Evolutionary conservation across 495 filamentous ascomycete species (phyloP), one percentile per base, ranked within the genome.

Genomic region (Penicillium maclennaniae): DNA sequence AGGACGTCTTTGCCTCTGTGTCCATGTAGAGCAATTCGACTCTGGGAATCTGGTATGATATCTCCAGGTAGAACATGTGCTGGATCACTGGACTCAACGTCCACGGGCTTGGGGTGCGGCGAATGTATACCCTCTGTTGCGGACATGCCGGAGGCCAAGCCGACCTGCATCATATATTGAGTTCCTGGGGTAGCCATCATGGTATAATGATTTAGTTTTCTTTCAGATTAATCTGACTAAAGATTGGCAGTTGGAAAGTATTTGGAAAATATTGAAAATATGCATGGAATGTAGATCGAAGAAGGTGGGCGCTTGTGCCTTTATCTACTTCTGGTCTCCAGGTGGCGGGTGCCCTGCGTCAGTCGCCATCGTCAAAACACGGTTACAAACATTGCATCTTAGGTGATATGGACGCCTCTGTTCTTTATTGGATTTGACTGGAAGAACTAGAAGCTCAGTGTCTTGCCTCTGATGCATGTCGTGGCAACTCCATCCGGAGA

Each of bases 61-160:
- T 56, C 50, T 15, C 38, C 45, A 0, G 61, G 61, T 4, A 67
- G 58, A 12, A 65, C 49, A 49, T 60, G 49, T n/a, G 54, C 46
- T 7, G 54, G 58, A 16, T 65, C 55, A 43, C 60, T 62, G 38
- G 47, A 38, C 17, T 55, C 42, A 4, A 60, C 53, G 20, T 70
- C 55, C 10, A 65, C 58, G 1, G 56, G 50, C 7, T 60, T 55
- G 1, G 59, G 61, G 28, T 68, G 67, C 43, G 58, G 58, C 5
- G 60, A 58, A 54, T 72, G 57, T 2, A 72, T 42, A 6, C 67
- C 63, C 43, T 68, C 63, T 31, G 60, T 65, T 12, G 69, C 58
- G 17, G 71, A 68, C 62, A 75, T 65, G 43, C 69, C 71, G 5
- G 61, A 41, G 45, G 69, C 52, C 20, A 75, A 66, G 15, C 67